Evolutionary conservation across 768 basidiomycete species (phyloP).

Genomic region (Rubroboletus satanas): DNA sequence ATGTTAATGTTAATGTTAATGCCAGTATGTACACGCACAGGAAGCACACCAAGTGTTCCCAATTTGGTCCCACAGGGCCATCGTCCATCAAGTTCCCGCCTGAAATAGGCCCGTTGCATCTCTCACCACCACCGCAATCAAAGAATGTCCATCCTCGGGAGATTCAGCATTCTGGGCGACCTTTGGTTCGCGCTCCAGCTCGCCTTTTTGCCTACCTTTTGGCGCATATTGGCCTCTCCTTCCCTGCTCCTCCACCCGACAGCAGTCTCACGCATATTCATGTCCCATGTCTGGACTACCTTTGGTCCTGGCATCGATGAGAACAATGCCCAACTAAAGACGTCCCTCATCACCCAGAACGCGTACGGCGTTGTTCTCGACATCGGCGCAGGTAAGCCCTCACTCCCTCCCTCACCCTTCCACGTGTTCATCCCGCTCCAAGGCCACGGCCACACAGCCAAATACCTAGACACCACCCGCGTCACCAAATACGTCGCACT

Average conservation of each 20-base stretch:
- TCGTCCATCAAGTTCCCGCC: neutral
- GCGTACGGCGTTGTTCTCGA: conserved; percentile 64
- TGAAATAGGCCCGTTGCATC: neutral
- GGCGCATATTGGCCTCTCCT: conserved; percentile 39
- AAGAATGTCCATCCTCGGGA: conserved; percentile 16
- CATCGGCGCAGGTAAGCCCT: conserved; percentile 55
- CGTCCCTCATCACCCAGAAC: conserved; percentile 46
- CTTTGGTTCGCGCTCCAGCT: conserved; percentile 36
- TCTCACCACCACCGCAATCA: conserved; percentile 1
- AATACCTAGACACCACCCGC: conserved; percentile 51
- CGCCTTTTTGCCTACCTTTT: conserved; percentile 46
- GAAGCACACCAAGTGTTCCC: neutral
- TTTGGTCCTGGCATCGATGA: conserved; percentile 50
- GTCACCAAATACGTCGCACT: conserved; percentile 68
- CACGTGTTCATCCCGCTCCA: neutral
- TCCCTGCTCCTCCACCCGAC: conserved; percentile 42
- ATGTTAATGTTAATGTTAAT: too few species aligned
- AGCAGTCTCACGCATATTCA: conserved; percentile 50
- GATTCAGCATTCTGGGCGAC: conserved; percentile 40
- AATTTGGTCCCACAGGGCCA: neutral
- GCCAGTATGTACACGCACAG: neutral
- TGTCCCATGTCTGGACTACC: conserved; percentile 52
- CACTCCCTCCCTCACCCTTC: neutral
- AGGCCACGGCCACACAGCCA: conserved; percentile 63
- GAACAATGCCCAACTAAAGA: conserved; percentile 39